A percentile compares a stretch with the other conserved stretches of the same genome.
Conservation (phyloP, 2,329 filamentous ascomycete species). For the Aureobasidium uvarum region DNA sequence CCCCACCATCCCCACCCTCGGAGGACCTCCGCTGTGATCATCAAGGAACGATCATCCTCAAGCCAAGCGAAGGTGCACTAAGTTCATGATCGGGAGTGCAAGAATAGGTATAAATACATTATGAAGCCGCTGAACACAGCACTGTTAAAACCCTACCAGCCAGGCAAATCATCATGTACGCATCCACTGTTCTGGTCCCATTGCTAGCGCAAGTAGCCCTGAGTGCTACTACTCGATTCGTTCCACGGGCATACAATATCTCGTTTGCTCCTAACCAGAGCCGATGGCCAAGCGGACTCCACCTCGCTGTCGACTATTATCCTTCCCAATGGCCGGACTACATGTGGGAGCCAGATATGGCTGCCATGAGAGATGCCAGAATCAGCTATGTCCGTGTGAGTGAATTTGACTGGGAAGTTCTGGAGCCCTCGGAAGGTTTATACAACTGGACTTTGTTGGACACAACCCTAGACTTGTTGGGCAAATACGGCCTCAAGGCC, state of each 20-base stretch:
- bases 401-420: constrained; percentile 33
- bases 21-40: neutral
- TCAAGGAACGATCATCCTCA: neutral
- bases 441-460: constrained; percentile 34
- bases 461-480: constrained; percentile 30
- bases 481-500: constrained; percentile 31
- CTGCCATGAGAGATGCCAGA: constrained; percentile 31
- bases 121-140: neutral
- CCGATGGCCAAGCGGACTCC: constrained; percentile 31
- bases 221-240: neutral
- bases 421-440: constrained; percentile 32
- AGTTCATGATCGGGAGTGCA: no score
- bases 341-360: constrained; percentile 33
- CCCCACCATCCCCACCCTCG: neutral
- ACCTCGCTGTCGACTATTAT: constrained; percentile 33
- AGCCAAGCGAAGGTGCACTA: no score
- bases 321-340: constrained; percentile 34
- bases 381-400: constrained; percentile 32
- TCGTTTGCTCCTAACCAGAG: constrained; percentile 17
- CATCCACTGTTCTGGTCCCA: neutral
- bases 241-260: constrained; percentile 3
- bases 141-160: neutral
- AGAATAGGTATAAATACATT: neutral
- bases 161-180: neutral
- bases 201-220: neutral